These are phyloP conservation scores for Tolypocladium inflatum DNA, from an alignment of 2,329 filamentous ascomycete species.

Conservation along the genomic window DNA sequence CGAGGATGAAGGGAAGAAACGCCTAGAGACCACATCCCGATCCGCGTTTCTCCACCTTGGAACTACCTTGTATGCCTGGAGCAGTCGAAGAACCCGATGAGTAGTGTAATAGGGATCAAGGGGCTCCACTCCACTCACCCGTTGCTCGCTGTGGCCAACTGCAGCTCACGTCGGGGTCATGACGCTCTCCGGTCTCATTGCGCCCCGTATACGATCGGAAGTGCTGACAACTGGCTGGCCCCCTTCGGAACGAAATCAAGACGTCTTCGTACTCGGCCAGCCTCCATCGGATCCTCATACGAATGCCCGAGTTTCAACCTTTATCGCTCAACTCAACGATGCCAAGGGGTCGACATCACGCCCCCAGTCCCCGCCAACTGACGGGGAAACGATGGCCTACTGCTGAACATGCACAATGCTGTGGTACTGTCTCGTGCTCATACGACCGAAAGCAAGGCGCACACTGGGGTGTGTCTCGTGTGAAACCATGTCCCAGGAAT, in stretches of 20 bases:
- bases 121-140: neutral
- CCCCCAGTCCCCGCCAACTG: neutral
- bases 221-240: neutral
- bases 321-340: neutral
- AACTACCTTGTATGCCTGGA: too few species aligned
- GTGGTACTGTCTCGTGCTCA: slow-evolving; percentile 1
- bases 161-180: neutral
- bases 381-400: neutral
- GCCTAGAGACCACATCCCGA: neutral
- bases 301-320: neutral
- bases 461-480: slow-evolving; percentile 11
- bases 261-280: neutral
- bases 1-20: neutral
- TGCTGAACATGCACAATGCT: neutral
- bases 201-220: neutral
- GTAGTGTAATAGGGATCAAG: neutral
- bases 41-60: neutral
- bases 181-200: neutral
- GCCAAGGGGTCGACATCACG: neutral
- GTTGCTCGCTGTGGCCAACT: neutral
- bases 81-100: neutral
- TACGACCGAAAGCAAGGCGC: slow-evolving; percentile 2
- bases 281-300: neutral
- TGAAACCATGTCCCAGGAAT: slow-evolving; percentile 5
- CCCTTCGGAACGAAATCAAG: neutral